phyloP scores from a whole-genome alignment of 169 alveolate genomes.

The Babesia sp. region DNA sequence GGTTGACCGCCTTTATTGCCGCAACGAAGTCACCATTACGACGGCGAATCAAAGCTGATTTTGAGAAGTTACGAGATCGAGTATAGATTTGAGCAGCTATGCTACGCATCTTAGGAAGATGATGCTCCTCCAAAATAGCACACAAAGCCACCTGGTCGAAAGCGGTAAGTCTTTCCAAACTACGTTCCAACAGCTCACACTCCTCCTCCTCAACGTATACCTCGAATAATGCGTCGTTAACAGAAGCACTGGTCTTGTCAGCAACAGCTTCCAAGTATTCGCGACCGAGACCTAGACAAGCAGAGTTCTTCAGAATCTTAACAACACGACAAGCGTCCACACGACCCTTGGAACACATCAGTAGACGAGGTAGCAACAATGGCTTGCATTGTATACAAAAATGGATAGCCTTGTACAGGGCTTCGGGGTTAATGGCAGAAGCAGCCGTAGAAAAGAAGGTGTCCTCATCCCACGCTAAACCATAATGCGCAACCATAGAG shows the following conservation, averaged over 20 bases:
- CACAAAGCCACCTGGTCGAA: conserved; percentile 93
- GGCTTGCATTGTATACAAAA: conserved; percentile 99
- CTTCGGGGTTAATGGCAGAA: conserved; percentile 93
- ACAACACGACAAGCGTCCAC: conserved; percentile 94
- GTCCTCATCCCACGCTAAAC: conserved; percentile 91
- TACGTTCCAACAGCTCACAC: conserved; percentile 89
- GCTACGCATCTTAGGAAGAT: conserved; percentile 95
- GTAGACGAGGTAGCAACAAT: conserved; percentile 91
- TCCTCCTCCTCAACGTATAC: conserved; percentile 96
- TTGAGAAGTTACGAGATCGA: conserved; percentile 87
- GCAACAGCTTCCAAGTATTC: conserved; percentile 80
- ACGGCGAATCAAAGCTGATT: conserved; percentile 88
- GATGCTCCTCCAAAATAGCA: conserved; percentile 92
- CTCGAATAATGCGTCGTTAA: conserved; percentile 97
- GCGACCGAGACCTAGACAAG: conserved; percentile 82
- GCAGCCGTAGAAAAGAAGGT: conserved; percentile 61
- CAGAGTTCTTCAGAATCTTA: conserved; percentile 81
- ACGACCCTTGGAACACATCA: conserved; percentile 76
- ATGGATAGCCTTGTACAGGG: conserved; percentile 95
- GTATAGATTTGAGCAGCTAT: conserved; percentile 92
- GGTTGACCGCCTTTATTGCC: conserved; percentile 73
- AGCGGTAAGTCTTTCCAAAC: conserved; percentile 91
- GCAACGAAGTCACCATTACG: conserved; percentile 72
- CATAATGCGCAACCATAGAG: conserved; percentile 96
- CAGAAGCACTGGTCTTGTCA: conserved; percentile 87